Evolutionary conservation across 805 yeast genomes (phyloP).

Genomic region (Pichia pseudocactophila): DNA sequence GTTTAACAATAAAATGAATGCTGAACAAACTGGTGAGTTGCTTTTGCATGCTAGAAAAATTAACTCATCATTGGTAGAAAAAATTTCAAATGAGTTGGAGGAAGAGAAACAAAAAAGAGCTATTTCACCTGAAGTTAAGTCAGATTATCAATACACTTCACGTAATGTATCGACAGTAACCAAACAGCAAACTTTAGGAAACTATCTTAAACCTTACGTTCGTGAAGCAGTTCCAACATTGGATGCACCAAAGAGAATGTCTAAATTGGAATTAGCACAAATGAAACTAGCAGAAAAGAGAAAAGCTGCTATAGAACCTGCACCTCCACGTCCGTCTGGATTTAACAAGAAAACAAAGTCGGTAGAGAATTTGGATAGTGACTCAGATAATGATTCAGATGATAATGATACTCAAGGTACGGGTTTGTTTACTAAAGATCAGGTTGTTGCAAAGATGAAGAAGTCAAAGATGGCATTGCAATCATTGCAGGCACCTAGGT

Average conservation of each 20-base stretch:
- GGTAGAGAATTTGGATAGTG: constrained; percentile 14
- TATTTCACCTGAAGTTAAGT: constrained; percentile 2
- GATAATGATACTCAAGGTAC: constrained; percentile 32
- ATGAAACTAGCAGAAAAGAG: constrained; percentile 19
- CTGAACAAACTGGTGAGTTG: constrained; percentile 56
- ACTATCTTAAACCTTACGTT: constrained; percentile 6
- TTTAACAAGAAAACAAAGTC: constrained; percentile 28
- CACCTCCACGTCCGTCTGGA: constrained; percentile 47
- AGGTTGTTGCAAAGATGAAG: constrained; percentile 23
- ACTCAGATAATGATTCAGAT: constrained; percentile 29
- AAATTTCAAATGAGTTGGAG: constrained; percentile 36
- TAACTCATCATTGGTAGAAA: constrained; percentile 45
- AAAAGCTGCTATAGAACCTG: constrained; percentile 27
- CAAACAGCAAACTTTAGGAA: constrained; percentile 11
- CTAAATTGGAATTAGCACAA: constrained; percentile 22
- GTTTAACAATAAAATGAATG: constrained; percentile 61
- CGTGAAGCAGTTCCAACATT: constrained; percentile 3
- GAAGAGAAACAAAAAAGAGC: constrained; percentile 18
- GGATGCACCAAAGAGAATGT: constrained; percentile 19
- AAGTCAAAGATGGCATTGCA: constrained; percentile 20
- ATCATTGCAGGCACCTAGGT: constrained; percentile 21
- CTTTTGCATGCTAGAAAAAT: constrained; percentile 51
- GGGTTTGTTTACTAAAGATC: constrained; percentile 35
- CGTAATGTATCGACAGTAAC: constrained; percentile 5
- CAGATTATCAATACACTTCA: constrained; percentile 9